Evolutionary conservation across 768 basidiomycete genomes (phyloP).

Genomic region (Tubosaeta sp.): DNA sequence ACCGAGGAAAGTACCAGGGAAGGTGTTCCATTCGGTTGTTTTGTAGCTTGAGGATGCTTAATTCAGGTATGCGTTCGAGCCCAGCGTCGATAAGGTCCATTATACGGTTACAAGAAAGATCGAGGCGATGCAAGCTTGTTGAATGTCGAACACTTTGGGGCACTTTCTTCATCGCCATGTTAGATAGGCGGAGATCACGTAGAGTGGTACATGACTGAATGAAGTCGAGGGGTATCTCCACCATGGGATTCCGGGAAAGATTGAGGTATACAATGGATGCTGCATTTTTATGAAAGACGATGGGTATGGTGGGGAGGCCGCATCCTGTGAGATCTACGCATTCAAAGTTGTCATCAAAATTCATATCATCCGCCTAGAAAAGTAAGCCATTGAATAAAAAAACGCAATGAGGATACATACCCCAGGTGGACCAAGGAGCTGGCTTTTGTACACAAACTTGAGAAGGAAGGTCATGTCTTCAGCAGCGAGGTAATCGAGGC

Average conservation of each 20-base stretch:
- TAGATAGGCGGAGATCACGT: slow-evolving; percentile 79
- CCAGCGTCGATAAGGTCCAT: slow-evolving; percentile 82
- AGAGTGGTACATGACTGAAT: slow-evolving; percentile 82
- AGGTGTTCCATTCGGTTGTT: slow-evolving; percentile 90
- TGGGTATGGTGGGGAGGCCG: slow-evolving; percentile 83
- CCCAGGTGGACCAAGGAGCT: slow-evolving; percentile 51
- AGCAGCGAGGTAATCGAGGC: slow-evolving; percentile 67
- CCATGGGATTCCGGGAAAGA: slow-evolving; percentile 90
- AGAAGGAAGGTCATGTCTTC: slow-evolving; percentile 82
- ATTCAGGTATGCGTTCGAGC: slow-evolving; percentile 68
- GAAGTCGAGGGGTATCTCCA: slow-evolving; percentile 95
- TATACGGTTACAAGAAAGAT: slow-evolving; percentile 90
- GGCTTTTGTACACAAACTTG: slow-evolving; percentile 86
- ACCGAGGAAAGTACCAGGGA: slow-evolving; percentile 78
- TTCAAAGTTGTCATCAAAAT: slow-evolving; percentile 69
- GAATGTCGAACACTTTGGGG: slow-evolving; percentile 81
- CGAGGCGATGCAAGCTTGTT: slow-evolving; percentile 68
- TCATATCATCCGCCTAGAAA: slow-evolving; percentile 66
- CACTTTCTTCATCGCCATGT: slow-evolving; percentile 94
- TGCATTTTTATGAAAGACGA: slow-evolving; percentile 79
- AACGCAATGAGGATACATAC: slow-evolving; percentile 37
- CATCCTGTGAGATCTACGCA: slow-evolving; percentile 78
- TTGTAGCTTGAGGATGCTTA: slow-evolving; percentile 69
- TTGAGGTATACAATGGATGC: slow-evolving; percentile 80
- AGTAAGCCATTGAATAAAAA: background rate